These are phyloP conservation scores for Copromyces sp. DNA, from an alignment of 495 filamentous ascomycete genomes.

Conservation along the genomic window DNA sequence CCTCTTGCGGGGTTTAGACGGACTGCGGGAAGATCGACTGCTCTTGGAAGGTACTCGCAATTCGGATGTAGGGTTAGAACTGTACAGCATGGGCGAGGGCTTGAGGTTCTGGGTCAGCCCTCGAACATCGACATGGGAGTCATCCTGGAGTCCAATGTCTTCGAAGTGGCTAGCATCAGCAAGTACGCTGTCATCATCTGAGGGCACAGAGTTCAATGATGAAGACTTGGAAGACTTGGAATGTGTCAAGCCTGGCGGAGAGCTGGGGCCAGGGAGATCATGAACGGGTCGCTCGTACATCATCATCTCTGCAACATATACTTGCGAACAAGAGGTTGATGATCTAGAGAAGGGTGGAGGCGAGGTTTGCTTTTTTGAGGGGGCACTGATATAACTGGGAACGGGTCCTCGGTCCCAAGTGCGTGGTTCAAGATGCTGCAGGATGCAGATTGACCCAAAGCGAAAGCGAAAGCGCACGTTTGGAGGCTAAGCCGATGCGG, in stretches of 20 bases:
- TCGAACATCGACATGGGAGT: conserved; percentile 29
- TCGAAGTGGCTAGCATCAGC: conserved; percentile 77
- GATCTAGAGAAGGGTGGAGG: not conserved
- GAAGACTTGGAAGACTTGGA: conserved; percentile 88
- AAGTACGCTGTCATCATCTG: conserved; percentile 54
- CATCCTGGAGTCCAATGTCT: conserved; percentile 81
- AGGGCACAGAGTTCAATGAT: conserved; percentile 70
- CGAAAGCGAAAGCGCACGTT: not conserved
- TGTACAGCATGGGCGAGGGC: conserved; percentile 29
- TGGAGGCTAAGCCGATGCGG: not conserved
- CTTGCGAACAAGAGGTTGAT: not conserved
- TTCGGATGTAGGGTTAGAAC: conserved; percentile 33
- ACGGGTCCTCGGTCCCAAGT: not conserved
- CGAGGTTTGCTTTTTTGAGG: not conserved
- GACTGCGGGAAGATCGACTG: conserved; percentile 21
- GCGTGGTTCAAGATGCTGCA: not conserved
- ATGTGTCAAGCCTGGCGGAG: conserved; percentile 71
- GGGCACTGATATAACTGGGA: not conserved
- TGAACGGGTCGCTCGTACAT: conserved; percentile 38
- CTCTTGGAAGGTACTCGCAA: conserved; percentile 28
- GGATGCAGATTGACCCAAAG: not conserved
- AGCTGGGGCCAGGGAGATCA: conserved; percentile 52
- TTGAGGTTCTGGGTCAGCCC: conserved; percentile 37
- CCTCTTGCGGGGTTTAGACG: conserved; percentile 16
- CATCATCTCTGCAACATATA: conserved; percentile 40